Evolutionary conservation across 257 asterid genomes (phyloP).

Genomic region (Linderniella brevidens): DNA sequence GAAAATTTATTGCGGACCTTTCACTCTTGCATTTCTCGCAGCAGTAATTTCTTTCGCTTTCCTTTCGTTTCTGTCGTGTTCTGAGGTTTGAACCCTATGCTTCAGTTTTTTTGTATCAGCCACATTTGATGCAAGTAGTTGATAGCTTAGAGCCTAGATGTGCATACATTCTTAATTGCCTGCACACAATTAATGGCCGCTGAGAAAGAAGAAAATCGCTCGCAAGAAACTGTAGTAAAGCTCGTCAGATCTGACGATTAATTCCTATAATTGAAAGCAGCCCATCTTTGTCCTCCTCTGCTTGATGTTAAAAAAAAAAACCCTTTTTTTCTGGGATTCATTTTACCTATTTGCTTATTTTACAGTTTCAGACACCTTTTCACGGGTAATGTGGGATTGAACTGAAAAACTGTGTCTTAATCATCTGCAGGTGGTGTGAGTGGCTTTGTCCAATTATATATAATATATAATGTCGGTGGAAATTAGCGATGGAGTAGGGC

Average conservation of each 20-base stretch:
- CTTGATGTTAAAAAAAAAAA: no score
- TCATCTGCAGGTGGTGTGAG: conserved; percentile 4
- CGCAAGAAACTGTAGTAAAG: neutral
- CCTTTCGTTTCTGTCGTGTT: neutral
- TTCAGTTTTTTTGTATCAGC: neutral
- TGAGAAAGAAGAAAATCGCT: conserved; percentile 5
- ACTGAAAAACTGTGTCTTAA: neutral
- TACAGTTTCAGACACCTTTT: neutral
- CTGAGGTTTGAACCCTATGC: conserved; percentile 11
- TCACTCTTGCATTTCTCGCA: conserved; percentile 9
- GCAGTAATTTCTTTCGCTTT: conserved; percentile 3
- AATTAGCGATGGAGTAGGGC: conserved; percentile 14
- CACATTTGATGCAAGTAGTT: conserved; percentile 7
- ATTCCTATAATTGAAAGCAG: neutral
- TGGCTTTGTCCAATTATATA: neutral
- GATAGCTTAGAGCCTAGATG: conserved; percentile 3
- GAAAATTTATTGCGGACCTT: no score
- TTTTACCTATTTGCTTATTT: neutral
- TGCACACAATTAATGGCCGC: conserved; percentile 14
- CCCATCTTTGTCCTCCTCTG: conserved; percentile 11
- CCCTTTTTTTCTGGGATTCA: neutral
- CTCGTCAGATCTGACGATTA: conserved; percentile 19
- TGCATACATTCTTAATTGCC: conserved; percentile 16
- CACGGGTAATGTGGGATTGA: neutral
- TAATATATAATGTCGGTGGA: neutral